Evolutionary conservation across 2,329 filamentous ascomycete species (phyloP).

Genomic region (Tolypocladium nubicola): DNA sequence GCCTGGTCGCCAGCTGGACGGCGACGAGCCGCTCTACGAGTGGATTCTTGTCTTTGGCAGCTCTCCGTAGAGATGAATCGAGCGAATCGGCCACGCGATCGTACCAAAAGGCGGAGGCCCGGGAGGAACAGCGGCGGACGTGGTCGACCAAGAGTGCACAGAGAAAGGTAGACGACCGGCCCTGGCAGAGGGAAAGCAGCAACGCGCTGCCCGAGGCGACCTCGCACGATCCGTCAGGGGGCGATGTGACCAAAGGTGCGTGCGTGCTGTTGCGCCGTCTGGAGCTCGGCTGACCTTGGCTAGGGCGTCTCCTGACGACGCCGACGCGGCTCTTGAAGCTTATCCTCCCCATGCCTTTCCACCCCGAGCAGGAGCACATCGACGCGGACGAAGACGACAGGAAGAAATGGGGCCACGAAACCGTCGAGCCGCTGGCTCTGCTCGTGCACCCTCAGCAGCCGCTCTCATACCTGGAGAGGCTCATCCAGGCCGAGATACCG

Average conservation of each 20-base stretch:
- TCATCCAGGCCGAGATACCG: slow-evolving; percentile 82
- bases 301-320: slow-evolving; percentile 68
- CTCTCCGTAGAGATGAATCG: background rate
- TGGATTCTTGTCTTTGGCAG: background rate
- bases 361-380: slow-evolving; percentile 26
- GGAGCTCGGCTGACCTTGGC: background rate
- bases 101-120: background rate
- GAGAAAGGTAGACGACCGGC: slow-evolving; percentile 47
- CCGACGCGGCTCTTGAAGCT: slow-evolving; percentile 73
- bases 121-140: background rate
- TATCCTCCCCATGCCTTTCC: slow-evolving; percentile 57
- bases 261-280: slow-evolving; percentile 4
- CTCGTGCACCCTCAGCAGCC: slow-evolving; percentile 86
- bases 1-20: background rate
- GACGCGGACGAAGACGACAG: slow-evolving; percentile 28
- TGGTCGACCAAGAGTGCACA: slow-evolving; percentile 23
- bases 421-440: slow-evolving; percentile 72
- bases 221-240: slow-evolving; percentile 13
- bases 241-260: slow-evolving; percentile 19
- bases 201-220: slow-evolving; percentile 23
- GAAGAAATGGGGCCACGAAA: slow-evolving; percentile 18
- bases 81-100: background rate
- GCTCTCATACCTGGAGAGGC: slow-evolving; percentile 76
- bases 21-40: background rate
- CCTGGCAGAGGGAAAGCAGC: slow-evolving; percentile 56